phyloP scores from a whole-genome alignment of 2,329 filamentous ascomycete species.

The Sporothrix mexicana region DNA sequence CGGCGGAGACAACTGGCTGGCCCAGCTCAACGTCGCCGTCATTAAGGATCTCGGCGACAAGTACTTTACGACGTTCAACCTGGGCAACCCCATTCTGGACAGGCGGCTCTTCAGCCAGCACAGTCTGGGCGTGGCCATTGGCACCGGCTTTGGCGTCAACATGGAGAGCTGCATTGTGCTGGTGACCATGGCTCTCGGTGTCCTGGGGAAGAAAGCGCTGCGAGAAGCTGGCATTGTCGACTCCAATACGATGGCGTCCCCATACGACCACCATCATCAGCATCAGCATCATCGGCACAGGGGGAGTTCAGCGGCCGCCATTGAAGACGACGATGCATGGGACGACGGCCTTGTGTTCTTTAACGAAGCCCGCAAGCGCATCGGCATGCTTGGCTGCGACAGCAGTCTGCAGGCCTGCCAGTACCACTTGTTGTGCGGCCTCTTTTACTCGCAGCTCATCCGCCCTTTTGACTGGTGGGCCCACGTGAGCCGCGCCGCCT shows the following conservation, averaged over 20 bases:
- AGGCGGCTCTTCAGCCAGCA: slow-evolving; percentile 57
- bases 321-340: slow-evolving; percentile 29
- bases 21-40: slow-evolving; percentile 53
- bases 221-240: slow-evolving; percentile 56
- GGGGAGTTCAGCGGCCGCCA: neutral
- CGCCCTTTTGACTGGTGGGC: slow-evolving; percentile 61
- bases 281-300: neutral
- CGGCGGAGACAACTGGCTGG: slow-evolving; percentile 50
- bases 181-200: slow-evolving; percentile 58
- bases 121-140: slow-evolving; percentile 55
- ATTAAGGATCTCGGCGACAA: slow-evolving; percentile 59
- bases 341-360: slow-evolving; percentile 55
- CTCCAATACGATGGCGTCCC: slow-evolving; percentile 37
- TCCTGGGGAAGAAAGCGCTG: slow-evolving; percentile 55
- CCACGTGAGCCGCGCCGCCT: slow-evolving; percentile 57
- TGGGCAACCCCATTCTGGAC: slow-evolving; percentile 58
- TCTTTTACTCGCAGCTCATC: slow-evolving; percentile 54
- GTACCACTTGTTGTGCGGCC: slow-evolving; percentile 57
- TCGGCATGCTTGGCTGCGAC: slow-evolving; percentile 45
- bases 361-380: slow-evolving; percentile 58
- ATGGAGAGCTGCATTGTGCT: slow-evolving; percentile 59
- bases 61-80: slow-evolving; percentile 61
- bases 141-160: slow-evolving; percentile 57
- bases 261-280: slow-evolving; percentile 1
- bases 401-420: slow-evolving; percentile 57